Evolutionary conservation across 345 rosid genomes (phyloP).

Genomic region (Eucalyptus microcorys): DNA sequence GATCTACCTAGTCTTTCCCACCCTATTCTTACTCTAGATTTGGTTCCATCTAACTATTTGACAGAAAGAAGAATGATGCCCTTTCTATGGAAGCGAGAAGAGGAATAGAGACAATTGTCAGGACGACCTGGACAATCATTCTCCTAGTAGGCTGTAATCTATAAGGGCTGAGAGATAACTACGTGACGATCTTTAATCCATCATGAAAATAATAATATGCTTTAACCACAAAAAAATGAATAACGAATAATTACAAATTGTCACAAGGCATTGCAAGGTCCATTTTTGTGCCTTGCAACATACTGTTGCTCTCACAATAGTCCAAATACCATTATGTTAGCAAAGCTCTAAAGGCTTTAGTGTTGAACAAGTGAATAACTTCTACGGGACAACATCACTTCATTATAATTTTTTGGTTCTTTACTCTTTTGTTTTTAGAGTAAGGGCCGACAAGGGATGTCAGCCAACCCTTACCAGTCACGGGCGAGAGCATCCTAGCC

Average conservation of each 20-base stretch:
- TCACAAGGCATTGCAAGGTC: fast-evolving
- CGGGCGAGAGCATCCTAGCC: not conserved
- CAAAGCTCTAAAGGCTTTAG: not conserved
- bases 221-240: too few relatives aligned
- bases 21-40: not conserved
- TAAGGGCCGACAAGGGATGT: not conserved
- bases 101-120: not conserved
- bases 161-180: fast-evolving
- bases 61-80: not conserved
- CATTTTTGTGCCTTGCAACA: too few relatives aligned
- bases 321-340: too few relatives aligned
- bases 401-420: not conserved
- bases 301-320: too few relatives aligned
- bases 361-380: not conserved
- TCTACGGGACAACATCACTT: fast-evolving
- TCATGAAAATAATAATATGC: too few relatives aligned
- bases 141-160: too few relatives aligned
- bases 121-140: fast-evolving
- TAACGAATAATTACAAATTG: too few relatives aligned
- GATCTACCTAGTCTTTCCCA: not conserved
- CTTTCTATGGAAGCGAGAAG: not conserved
- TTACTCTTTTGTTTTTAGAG: too few relatives aligned
- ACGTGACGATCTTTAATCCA: fast-evolving
- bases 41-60: not conserved
- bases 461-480: too few relatives aligned